These are phyloP conservation scores for Arabis hirsuta DNA, from an alignment of 345 rosid genomes.

Conservation along the genomic window DNA sequence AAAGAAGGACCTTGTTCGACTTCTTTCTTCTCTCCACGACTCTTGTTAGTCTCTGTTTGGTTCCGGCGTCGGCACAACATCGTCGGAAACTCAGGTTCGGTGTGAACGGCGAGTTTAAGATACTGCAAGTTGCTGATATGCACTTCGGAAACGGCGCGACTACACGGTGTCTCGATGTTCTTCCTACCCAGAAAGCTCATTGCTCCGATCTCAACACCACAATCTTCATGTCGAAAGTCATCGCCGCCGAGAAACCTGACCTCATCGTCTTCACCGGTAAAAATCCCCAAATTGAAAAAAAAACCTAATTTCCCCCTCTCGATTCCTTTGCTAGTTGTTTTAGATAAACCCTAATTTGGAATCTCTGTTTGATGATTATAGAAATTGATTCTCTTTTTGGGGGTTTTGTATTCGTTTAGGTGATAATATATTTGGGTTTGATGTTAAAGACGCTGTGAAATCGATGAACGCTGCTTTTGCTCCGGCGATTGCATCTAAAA, in stretches of 20 bases:
- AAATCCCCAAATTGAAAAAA: neutral
- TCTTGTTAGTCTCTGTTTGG: constrained; percentile 31
- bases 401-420: constrained; percentile 59
- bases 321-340: neutral
- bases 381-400: neutral
- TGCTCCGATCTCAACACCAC: constrained; percentile 95
- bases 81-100: constrained; percentile 58
- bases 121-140: constrained; percentile 95
- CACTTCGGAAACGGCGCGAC: constrained; percentile 77
- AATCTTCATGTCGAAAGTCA: constrained; percentile 67
- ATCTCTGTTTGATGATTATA: neutral
- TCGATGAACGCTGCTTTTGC: constrained; percentile 79
- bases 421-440: constrained; percentile 74
- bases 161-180: constrained; percentile 60
- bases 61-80: constrained; percentile 23
- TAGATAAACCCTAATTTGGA: neutral
- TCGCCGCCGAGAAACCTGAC: constrained; percentile 84
- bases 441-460: constrained; percentile 68
- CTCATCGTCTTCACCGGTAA: constrained; percentile 91
- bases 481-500: constrained; percentile 77
- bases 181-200: constrained; percentile 50
- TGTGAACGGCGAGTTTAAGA: constrained; percentile 68
- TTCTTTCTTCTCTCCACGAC: constrained; percentile 15
- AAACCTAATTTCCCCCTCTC: neutral
- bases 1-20: neutral